Conservation (phyloP, 371 early-diverging fungal species). For the Mortierella sp. region DNA sequence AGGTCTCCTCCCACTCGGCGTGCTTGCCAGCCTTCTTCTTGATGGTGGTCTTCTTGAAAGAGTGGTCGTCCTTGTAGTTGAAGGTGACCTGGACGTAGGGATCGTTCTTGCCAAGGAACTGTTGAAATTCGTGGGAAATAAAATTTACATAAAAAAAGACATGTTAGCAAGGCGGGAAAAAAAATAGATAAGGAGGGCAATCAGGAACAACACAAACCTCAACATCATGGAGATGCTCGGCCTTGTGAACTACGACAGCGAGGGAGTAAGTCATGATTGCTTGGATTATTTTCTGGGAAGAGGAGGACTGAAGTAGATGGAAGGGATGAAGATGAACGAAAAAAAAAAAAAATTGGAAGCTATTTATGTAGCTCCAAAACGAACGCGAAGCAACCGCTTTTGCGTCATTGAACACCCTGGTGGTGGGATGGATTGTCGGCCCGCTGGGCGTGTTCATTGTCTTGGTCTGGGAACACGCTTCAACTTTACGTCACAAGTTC, state of each 20-base stretch:
- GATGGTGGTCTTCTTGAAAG: conserved; percentile 7
- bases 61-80: conserved; percentile 2
- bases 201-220: background rate
- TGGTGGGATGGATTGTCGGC: background rate
- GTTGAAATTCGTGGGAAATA: background rate
- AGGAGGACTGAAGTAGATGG: background rate
- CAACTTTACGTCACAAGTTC: too few species aligned
- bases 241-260: background rate
- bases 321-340: background rate
- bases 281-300: too few species aligned
- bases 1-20: conserved; percentile 20
- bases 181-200: background rate
- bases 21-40: conserved; percentile 20
- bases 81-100: conserved; percentile 15
- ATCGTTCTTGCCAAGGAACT: conserved; percentile 18
- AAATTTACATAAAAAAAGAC: background rate
- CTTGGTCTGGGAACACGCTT: background rate
- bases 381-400: background rate
- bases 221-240: background rate
- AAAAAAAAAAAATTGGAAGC: background rate
- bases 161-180: background rate
- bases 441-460: too few species aligned
- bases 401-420: background rate
- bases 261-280: background rate
- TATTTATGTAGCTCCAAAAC: too few species aligned